Base-by-base conservation (phyloP, 805 yeast genomes). In the Candida chauliodis region DNA sequence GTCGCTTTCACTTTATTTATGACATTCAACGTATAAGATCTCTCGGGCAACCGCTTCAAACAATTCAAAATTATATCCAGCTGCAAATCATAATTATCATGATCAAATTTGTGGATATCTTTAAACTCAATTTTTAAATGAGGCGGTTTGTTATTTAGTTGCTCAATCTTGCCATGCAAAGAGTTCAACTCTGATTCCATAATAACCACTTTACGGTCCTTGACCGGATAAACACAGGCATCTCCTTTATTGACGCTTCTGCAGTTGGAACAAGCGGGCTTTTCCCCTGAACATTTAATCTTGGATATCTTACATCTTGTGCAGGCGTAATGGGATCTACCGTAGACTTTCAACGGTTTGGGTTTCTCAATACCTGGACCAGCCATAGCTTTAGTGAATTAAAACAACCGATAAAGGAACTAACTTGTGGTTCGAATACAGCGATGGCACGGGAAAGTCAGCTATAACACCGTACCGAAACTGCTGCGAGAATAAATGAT, bases 251-350 rank as follows among this genome's bases (percentile, higher is more conserved):
- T 57, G 33, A 55, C 55, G 34, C 53, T 47, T 33, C 57, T 60
- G 50, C 73, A 66, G 41, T 64, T 66, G 8, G 69, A 51, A 38
- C 73, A 66, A 13, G 65, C 58, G 13, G 72, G 73, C 34, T 53
- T 55, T 30, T 61, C 70, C 5, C 73, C 73, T 21, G 66, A 62
- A 40, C 73, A 66, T 42, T 61, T 60, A 49, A 64, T 62, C 39
- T 66, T 66, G 36, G 63, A 56, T 30, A 61, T 35, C 42, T 64
- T 66, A 46, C 73, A 66, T 21, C 70, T 53, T n/a, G 61, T 54
- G 48, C 73, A 66, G 3, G 73, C 73, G 43, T 66, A 66, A 43
- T 66, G 73, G 30, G 59, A 49, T 26, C 73, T 49, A 2, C 73
- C 73, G 47, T 56, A 66, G 22, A 66, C 70, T 51, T 65, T 66